Conservation (phyloP, 345 rosid species). For the Litchi chinensis region DNA sequence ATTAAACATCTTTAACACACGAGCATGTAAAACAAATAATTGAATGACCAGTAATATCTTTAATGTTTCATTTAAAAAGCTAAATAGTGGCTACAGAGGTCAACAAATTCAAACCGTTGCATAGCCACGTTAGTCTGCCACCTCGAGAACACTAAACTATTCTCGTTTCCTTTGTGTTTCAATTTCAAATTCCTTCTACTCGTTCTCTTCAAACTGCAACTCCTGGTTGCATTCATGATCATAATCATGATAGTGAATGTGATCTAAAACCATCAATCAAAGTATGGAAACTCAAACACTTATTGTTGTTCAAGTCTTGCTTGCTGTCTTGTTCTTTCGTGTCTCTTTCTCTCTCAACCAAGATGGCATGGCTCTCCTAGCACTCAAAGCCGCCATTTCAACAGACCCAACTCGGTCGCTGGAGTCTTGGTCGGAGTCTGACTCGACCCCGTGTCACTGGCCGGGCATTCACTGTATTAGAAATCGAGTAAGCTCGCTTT, state of each 20-base stretch:
- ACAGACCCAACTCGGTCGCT: constrained; percentile 66
- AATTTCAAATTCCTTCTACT: constrained; percentile 1
- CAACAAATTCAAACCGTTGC: constrained; percentile 21
- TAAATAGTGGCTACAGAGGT: background rate
- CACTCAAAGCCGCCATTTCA: constrained; percentile 74
- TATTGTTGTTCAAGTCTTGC: constrained; percentile 15
- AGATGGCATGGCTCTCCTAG: constrained; percentile 88
- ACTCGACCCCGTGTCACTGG: constrained; percentile 86
- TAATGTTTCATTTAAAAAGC: background rate
- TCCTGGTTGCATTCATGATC: constrained; percentile 54
- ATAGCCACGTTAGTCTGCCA: constrained; percentile 9
- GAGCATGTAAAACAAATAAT: constrained; percentile 5
- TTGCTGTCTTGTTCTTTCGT: constrained; percentile 25
- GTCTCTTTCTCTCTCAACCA: constrained; percentile 48
- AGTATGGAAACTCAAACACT: constrained; percentile 1
- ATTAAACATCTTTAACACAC: background rate
- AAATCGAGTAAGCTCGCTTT: constrained; percentile 64
- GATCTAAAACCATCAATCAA: background rate
- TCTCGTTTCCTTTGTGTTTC: background rate
- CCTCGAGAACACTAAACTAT: constrained; percentile 17
- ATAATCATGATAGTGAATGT: background rate
- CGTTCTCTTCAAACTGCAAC: constrained; percentile 44
- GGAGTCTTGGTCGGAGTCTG: constrained; percentile 73
- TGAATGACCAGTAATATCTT: background rate
- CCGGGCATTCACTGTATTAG: constrained; percentile 59